These are phyloP conservation scores for Phytophthora pisi DNA, from an alignment of 352 stramenopile species.

Conservation along the genomic window DNA sequence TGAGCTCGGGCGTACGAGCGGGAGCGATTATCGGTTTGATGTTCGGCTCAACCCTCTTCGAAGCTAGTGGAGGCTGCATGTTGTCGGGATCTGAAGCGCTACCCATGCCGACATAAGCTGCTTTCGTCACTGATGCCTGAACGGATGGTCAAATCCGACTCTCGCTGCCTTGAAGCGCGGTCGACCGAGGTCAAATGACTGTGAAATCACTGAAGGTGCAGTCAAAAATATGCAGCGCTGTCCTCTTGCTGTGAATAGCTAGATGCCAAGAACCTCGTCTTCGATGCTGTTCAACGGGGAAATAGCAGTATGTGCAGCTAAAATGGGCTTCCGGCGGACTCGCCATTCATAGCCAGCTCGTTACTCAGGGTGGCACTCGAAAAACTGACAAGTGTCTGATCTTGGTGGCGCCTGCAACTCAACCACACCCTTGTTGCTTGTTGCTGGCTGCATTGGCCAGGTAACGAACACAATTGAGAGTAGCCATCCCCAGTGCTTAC, in stretches of 20 bases:
- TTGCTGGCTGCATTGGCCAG: neutral
- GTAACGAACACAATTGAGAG: neutral
- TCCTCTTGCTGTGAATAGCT: neutral
- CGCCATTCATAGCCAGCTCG: neutral
- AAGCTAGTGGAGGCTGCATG: neutral
- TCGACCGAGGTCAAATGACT: neutral
- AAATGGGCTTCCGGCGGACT: neutral
- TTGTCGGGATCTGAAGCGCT: neutral
- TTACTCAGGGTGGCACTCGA: neutral
- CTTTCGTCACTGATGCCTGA: neutral
- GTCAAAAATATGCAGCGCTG: neutral
- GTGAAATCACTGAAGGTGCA: neutral
- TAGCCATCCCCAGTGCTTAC: neutral
- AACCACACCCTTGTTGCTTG: neutral
- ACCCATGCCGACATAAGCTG: neutral
- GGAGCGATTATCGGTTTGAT: neutral
- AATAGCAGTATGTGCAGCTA: neutral
- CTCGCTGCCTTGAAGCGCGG: neutral
- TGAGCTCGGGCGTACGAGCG: neutral
- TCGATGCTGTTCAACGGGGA: neutral
- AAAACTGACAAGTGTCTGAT: too few species aligned
- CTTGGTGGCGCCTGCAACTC: neutral
- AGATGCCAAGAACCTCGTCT: neutral
- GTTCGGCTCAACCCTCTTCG: neutral
- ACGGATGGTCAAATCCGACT: constrained; percentile 3